Percentiles rank a stretch among this genome's conserved stretches.
Conservation (phyloP, 2,329 filamentous ascomycete species). For the Lasiodiplodia theobromae region DNA sequence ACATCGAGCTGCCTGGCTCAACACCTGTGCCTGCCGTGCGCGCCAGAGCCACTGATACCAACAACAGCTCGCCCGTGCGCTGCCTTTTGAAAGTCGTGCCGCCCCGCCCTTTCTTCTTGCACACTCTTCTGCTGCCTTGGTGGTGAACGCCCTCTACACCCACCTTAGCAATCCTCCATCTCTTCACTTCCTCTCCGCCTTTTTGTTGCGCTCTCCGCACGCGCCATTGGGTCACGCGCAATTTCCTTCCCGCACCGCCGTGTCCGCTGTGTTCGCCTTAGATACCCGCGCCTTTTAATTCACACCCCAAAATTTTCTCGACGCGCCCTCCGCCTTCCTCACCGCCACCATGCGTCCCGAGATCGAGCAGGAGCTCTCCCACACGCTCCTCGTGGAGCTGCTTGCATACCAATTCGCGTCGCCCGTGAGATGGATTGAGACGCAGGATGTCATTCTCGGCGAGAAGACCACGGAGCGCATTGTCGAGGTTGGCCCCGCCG, state of each 20-base stretch:
- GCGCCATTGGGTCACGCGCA: constrained; percentile 26
- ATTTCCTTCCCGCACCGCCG: constrained; percentile 1
- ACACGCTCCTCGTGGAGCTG: constrained; percentile 97
- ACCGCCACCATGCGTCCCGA: constrained; percentile 81
- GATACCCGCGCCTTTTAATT: constrained; percentile 29
- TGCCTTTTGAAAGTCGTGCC: constrained; percentile 21
- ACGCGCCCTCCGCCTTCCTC: constrained; percentile 16
- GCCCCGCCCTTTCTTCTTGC: constrained; percentile 31
- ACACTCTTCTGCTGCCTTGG: constrained; percentile 34
- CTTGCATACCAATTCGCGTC: constrained; percentile 99
- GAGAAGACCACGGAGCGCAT: constrained; percentile 97
- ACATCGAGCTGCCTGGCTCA: constrained; percentile 24
- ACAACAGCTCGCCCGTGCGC: constrained; percentile 18
- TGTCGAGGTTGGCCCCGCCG: constrained; percentile 95
- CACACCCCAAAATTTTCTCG: constrained; percentile 20
- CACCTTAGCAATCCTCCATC: constrained; percentile 32
- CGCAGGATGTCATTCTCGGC: constrained; percentile 98
- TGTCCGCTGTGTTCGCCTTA: constrained; percentile 18
- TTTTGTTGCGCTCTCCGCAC: constrained; percentile 33
- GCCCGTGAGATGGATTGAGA: constrained; percentile 99
- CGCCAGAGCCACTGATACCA: constrained; percentile 15
- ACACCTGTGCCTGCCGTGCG: constrained; percentile 21
- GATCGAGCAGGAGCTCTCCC: constrained; percentile 98
- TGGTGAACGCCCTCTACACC: constrained; percentile 32
- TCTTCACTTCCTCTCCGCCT: constrained; percentile 29